Conservation (phyloP, 1,284 basidiomycete species). For the Ganoderma leucocontextum region DNA sequence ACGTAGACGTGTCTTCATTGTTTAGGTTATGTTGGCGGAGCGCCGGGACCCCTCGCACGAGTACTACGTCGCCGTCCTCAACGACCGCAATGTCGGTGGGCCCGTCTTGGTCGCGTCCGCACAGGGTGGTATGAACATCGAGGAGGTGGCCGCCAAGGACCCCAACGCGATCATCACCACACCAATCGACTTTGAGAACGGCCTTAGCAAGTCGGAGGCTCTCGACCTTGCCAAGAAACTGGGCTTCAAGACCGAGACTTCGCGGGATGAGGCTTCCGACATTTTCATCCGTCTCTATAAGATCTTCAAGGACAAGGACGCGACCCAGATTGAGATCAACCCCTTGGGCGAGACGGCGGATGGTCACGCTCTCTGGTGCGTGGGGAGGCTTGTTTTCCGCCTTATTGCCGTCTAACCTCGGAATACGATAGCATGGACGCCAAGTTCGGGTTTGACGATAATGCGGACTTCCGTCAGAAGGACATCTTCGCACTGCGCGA, state of each 20-base stretch:
- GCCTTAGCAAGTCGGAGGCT: constrained; percentile 80
- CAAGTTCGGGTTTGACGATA: constrained; percentile 99
- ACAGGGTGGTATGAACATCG: constrained; percentile 98
- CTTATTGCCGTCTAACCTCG: constrained; percentile 2
- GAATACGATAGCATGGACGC: constrained; percentile 89
- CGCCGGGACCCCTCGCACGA: constrained; percentile 94
- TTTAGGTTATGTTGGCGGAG: constrained; percentile 96
- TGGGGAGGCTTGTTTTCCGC: neutral
- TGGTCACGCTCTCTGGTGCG: constrained; percentile 92
- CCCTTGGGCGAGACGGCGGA: constrained; percentile 96
- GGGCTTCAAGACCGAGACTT: constrained; percentile 82
- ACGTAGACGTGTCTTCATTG: constrained; percentile 1
- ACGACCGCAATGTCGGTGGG: constrained; percentile 90
- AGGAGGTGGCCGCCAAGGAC: constrained; percentile 98
- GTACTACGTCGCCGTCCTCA: constrained; percentile 98
- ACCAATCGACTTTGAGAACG: constrained; percentile 89
- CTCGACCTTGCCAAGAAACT: constrained; percentile 88
- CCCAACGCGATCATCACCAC: constrained; percentile 97
- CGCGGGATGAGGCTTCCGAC: constrained; percentile 87
- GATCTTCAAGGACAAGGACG: constrained; percentile 99
- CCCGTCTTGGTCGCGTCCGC: constrained; percentile 95
- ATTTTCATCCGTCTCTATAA: constrained; percentile 96
- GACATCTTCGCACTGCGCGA: constrained; percentile 94
- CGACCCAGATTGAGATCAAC: constrained; percentile 99
- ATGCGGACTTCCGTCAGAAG: constrained; percentile 97